Base-by-base conservation (phyloP, 1,284 basidiomycete species). In the Marasmius fiardii region DNA sequence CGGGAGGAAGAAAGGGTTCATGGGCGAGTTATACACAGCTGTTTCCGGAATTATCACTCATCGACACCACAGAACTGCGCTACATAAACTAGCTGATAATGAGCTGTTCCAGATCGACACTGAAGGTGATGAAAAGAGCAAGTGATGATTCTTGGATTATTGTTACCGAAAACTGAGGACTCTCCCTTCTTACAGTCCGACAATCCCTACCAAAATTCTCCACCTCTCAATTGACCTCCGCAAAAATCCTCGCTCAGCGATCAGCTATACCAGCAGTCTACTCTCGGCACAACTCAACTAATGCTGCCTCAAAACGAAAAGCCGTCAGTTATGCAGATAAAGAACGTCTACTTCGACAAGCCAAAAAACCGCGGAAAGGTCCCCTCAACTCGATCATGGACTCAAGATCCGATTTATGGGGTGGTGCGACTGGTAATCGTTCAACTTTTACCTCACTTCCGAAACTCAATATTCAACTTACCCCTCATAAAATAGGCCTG, bases 201-300 rank as follows among this genome's bases (percentile, higher is more conserved):
- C 79, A 76, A 61, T 68, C 71, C 4, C 64, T 86, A 2, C 82
- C 80, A 12, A 78, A 78, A 60, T 85, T 80, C 64, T 82, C 82
- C 16, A 73, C 70, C 23, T 64, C 74, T 1, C 73, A 80, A 48
- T 75, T 96, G 21, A 91, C 85, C 35, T 92, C 91, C 0, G 77
- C 89, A 4, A 90, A 92, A 75, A 90, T 97, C 43, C 83, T 98
- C 16, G 71, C 83, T 0, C 83, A 93, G 68, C 88, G 92, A 28
- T 94, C 92, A 3, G 91, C 92, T 20, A 81, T 94, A 2, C 93
- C 94, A 12, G 90, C 94, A 0, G 82, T 95, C 43, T 73, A 80
- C 52, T 87, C 92, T 54, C 79, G 71, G 26, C 63, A 58, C n/a
- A 76, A 66, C 24, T 61, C 69, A 14, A 58, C 60, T 6, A 62